Base-by-base conservation (phyloP, 1,284 basidiomycete genomes). In the Ustilago nuda region DNA sequence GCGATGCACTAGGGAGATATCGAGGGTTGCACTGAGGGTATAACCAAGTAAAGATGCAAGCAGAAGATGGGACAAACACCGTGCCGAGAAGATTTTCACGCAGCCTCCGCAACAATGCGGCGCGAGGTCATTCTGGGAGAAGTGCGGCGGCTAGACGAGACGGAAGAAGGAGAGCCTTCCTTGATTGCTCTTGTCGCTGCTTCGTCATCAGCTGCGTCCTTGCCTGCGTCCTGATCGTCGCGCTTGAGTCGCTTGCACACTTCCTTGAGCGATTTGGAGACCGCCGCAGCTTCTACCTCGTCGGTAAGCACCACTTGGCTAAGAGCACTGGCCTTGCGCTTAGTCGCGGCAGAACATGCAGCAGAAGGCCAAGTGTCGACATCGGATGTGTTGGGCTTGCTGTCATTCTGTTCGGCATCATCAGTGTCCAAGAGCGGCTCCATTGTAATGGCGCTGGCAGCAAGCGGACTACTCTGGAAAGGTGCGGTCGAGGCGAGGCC, bases 381-480 rank as follows among this genome's bases (percentile, higher is more conserved):
- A 35, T 50, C 55, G n/a, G 54, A 36, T 8, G 50, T 48, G 8
- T 5, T 53, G 13, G 39, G 15, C 39, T 59, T 58, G 15, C 11
- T 8, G 33, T 52, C 48, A 15, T 39, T 56, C 48, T 46, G 43
- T 4, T 69, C 71, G 13, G 62, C 62, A 8, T 78, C 76, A 17
- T 75, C 69, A 5, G 52, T 53, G 54, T 78, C 76, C 5, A 72
- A 54, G n/a, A 69, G 62, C 6, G 68, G 69, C 61, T 75, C 76
- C 66, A 75, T 75, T 15, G 76, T 78, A 60, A 78, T 75, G 23
- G 69, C 68, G 33, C 69, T 68, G 4, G 76, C 72, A 41, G 76
- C 76, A 4, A 78, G 63, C 23, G 76, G 76, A 51, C 72, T 75
- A 58, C 69, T 72, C 35, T 75, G 76, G 58, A 78, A 72, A 1